phyloP scores from a whole-genome alignment of 2,329 filamentous ascomycete genomes.

The Botrytis cinerea region DNA sequence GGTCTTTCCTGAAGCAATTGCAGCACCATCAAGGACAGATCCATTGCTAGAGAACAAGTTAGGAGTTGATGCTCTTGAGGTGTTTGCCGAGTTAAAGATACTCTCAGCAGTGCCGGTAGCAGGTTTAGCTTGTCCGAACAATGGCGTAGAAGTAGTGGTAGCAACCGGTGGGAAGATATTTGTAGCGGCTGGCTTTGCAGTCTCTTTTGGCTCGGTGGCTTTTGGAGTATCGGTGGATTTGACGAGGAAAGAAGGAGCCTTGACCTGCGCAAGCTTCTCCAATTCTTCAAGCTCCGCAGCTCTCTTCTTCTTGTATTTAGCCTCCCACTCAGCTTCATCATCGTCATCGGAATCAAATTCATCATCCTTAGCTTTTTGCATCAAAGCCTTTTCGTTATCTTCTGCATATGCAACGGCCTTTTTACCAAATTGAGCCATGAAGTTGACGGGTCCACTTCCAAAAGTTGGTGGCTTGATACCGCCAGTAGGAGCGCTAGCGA shows the following conservation, averaged over 20 bases:
- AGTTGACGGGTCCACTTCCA: constrained; percentile 32
- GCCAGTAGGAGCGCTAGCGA: constrained; percentile 13
- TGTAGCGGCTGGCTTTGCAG: constrained; percentile 16
- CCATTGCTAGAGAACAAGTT: constrained; percentile 32
- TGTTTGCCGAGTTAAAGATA: constrained; percentile 33
- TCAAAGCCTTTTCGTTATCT: constrained; percentile 32
- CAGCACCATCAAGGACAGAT: constrained; percentile 37
- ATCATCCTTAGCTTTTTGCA: constrained; percentile 38
- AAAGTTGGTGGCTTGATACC: constrained; percentile 36
- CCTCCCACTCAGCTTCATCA: constrained; percentile 35
- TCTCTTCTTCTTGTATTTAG: constrained; percentile 32
- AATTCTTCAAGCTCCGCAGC: constrained; percentile 30
- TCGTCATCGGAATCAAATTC: constrained; percentile 41
- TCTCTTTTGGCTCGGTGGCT: constrained; percentile 5
- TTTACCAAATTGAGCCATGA: constrained; percentile 35
- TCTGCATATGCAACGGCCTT: constrained; percentile 31
- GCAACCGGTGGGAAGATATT: background rate
- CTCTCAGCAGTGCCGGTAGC: constrained; percentile 41
- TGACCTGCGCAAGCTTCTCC: constrained; percentile 31
- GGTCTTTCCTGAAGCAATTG: constrained; percentile 29
- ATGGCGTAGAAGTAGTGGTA: constrained; percentile 22
- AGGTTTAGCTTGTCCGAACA: constrained; percentile 44
- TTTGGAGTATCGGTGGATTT: constrained; percentile 17
- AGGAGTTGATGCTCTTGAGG: constrained; percentile 37
- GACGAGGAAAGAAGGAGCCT: constrained; percentile 28